These are phyloP conservation scores for Acidomyces sp. DNA, from an alignment of 495 filamentous ascomycete species.

Conservation along the genomic window DNA sequence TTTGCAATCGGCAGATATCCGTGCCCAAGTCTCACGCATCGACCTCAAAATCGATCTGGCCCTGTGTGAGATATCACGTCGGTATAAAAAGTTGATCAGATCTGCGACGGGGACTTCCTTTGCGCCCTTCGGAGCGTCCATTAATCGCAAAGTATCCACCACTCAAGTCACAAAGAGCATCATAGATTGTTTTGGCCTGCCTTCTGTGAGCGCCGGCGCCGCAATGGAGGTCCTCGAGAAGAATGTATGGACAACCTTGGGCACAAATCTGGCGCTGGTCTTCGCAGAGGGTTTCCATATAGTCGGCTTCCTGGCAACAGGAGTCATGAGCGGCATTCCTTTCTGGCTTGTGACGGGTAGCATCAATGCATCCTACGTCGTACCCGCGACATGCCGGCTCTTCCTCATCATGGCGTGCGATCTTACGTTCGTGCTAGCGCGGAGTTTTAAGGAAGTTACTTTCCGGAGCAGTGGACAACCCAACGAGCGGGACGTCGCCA, in stretches of 20 bases:
- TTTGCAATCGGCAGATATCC: no score
- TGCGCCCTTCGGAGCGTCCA: slow-evolving; percentile 10
- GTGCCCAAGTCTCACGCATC: slow-evolving; percentile 19
- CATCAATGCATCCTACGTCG: slow-evolving; percentile 13
- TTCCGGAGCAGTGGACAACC: slow-evolving; percentile 20
- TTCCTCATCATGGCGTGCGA: slow-evolving; percentile 19
- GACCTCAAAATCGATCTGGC: slow-evolving; percentile 24
- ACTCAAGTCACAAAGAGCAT: slow-evolving; percentile 5
- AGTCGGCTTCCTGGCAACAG: slow-evolving; percentile 1
- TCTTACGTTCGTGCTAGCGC: slow-evolving; percentile 12
- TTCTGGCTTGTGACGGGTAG: slow-evolving; percentile 8
- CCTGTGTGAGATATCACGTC: slow-evolving; percentile 16
- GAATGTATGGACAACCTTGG: slow-evolving; percentile 10
- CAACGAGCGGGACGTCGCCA: slow-evolving; percentile 17
- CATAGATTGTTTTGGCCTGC: slow-evolving; percentile 17
- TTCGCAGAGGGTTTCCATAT: slow-evolving; percentile 7
- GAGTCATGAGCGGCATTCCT: slow-evolving; percentile 1
- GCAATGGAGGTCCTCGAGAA: slow-evolving; percentile 8
- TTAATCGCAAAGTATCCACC: slow-evolving; percentile 6
- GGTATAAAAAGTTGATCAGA: slow-evolving; percentile 17
- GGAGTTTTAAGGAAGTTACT: slow-evolving; percentile 20
- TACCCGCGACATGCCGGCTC: slow-evolving; percentile 12
- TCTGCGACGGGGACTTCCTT: slow-evolving; percentile 6
- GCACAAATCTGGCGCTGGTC: slow-evolving; percentile 4
- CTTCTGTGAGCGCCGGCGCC: slow-evolving; percentile 5